phyloP scores from a whole-genome alignment of 1,284 basidiomycete genomes.

The Chalciporus piperatoides region DNA sequence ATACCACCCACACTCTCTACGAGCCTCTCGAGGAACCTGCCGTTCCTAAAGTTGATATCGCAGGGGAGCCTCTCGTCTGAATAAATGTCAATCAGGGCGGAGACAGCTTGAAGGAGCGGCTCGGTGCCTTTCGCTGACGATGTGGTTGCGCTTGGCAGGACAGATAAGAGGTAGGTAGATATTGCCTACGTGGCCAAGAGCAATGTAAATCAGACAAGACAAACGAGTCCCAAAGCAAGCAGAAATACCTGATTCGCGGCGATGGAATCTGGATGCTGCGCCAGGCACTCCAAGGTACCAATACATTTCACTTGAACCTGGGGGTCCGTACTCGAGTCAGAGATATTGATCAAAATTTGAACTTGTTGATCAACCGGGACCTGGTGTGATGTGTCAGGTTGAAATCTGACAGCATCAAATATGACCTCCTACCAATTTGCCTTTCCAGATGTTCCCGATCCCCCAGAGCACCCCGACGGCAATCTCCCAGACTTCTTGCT shows the following conservation, averaged over 20 bases:
- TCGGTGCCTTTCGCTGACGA: constrained; percentile 56
- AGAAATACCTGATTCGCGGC: constrained; percentile 64
- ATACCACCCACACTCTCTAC: constrained; percentile 54
- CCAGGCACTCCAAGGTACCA: constrained; percentile 79
- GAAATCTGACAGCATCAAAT: not conserved
- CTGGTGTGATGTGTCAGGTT: constrained; percentile 26
- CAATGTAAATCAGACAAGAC: constrained; percentile 13
- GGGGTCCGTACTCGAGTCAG: constrained; percentile 52
- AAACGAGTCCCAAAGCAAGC: not conserved
- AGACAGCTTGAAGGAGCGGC: constrained; percentile 74
- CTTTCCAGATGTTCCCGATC: constrained; percentile 66
- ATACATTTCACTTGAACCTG: constrained; percentile 71
- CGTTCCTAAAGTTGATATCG: constrained; percentile 76
- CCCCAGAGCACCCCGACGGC: constrained; percentile 81
- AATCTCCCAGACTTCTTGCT: constrained; percentile 67
- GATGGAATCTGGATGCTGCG: constrained; percentile 60
- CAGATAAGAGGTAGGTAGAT: constrained; percentile 61
- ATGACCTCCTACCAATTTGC: constrained; percentile 45
- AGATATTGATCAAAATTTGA: constrained; percentile 63
- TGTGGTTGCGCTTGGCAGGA: constrained; percentile 41
- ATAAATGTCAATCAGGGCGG: constrained; percentile 91
- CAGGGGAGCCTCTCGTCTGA: constrained; percentile 86
- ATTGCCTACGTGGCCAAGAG: constrained; percentile 49
- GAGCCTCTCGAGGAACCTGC: constrained; percentile 52
- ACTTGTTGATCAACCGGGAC: constrained; percentile 59